Base-by-base conservation (phyloP, 1,139 yeast species). In the Taphrina communis region DNA sequence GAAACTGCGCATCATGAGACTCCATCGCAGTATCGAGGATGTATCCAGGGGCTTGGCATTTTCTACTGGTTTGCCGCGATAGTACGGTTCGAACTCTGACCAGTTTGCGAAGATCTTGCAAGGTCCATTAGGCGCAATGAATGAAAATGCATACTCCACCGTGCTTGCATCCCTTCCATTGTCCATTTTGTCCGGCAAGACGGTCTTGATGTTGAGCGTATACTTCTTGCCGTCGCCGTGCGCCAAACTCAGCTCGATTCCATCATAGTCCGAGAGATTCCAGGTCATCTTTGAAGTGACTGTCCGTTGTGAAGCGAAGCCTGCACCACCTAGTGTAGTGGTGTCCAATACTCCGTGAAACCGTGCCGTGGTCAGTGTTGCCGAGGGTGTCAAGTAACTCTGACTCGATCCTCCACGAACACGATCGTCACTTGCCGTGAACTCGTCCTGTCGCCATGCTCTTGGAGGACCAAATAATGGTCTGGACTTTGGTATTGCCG, bases 281-380 rank as follows among this genome's bases (percentile, higher is more conserved):
- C 71, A 69, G n/a, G 36, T 31, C 38, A 41, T 52, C 51, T 41
- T 41, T 6, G 36, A 19, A 7, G 66, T 39, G 21, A 52, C 46
- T 11, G 71, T 69, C 4, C 52, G 39, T 36, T 69, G 71, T 17
- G 61, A 57, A 12, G 69, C 69, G 41, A 69, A 69, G n/a, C 71
- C 71, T 17, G 71, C 71, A 11, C 71, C 71, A 12, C 69, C 69
- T 6, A 69, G 65, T 7, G 60, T 69, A 44, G 50, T 60, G 11
- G 66, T 69, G 48, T 69, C 71, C 44, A 69, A 44, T 38, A 25
- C 48, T 19, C 71, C 71, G 38, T 66, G 58, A 44, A 69, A 69
- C 14, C 58, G 53, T 11, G 69, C 71, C 36, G 53, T 48, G 7
- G 41, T 14, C 9, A 44, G 63, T n/a, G 38, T 56, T 35, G 39